Evolutionary conservation across 257 asterid species (phyloP), one percentile per base, ranked within the genome.

Genomic region (Fraxinus americana): DNA sequence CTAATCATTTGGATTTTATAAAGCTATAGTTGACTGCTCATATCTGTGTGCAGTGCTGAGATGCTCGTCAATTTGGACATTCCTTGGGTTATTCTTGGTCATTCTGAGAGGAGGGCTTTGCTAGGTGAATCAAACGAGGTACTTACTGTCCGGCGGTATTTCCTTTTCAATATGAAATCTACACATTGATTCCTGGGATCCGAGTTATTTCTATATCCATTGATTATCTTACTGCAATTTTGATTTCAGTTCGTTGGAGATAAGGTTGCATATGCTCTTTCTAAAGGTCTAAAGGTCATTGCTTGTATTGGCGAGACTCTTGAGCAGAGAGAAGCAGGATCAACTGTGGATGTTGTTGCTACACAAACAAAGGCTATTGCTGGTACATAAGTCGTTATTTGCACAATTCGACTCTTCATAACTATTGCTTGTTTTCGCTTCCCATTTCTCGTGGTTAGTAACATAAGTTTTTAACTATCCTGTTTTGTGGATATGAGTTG

Each of bases 231-330:
- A 21, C 52, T 78, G 63, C 59, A 65, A 63, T 73, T 59, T 12
- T 73, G 16, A 48, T 82, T 59, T 80, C 88, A 95, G 98, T 90
- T 93, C 78, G 97, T 93, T 59, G 99, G 99, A 80, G 96, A 92
- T 11, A 96, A 96, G 80, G 97, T 93, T 81, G 97, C 98, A 19
- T 93, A 96, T 86, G 98, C 99, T 25, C 94, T 96, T 79, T 75
- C 93, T 54, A 89, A 91, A 92, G 97, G 99, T 79, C 70, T 96
- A 87, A 96, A 96, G 87, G 98, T 96, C 17, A 96, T 96, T 82
- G 99, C 99, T 19, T 96, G 99, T 74, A 90, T 96, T 84, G 99
- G 99, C 27, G 99, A 96, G 93, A 90, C 99, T 71, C 99, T 96
- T 86, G 97, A 92, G 82, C 94, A 96, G 83, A 88, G 99, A 61